phyloP scores from a whole-genome alignment of 192 early-diverging fungal species.

The Radiomyces spectabilis region DNA sequence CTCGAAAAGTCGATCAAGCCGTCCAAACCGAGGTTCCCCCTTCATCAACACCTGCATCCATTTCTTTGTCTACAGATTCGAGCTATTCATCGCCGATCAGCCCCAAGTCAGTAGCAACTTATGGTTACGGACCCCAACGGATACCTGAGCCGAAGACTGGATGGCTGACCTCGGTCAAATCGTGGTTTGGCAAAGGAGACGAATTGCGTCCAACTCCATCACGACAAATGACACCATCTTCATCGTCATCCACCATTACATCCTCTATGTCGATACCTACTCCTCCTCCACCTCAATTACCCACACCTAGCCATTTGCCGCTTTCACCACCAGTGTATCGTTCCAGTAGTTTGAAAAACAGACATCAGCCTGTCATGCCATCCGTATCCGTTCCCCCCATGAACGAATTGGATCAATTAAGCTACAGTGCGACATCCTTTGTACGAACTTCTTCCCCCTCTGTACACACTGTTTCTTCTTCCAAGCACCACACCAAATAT shows the following conservation, averaged over 20 bases:
- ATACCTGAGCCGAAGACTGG: constrained; percentile 1
- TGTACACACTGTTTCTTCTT: too few species aligned
- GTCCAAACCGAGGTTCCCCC: neutral
- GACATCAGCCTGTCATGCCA: too few species aligned
- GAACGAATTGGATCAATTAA: too few species aligned
- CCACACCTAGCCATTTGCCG: too few species aligned
- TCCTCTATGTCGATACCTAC: neutral
- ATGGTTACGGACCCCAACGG: constrained; percentile 5
- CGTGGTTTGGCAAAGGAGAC: constrained; percentile 30
- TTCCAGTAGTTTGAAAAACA: too few species aligned
- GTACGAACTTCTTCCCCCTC: too few species aligned
- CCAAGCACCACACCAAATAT: too few species aligned
- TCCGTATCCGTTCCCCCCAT: too few species aligned
- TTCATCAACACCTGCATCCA: constrained; percentile 3
- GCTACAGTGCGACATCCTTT: too few species aligned
- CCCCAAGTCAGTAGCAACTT: constrained; percentile 9
- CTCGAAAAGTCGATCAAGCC: neutral
- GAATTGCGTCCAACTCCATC: too few species aligned
- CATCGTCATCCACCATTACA: neutral
- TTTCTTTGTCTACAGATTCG: neutral
- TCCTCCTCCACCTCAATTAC: too few species aligned
- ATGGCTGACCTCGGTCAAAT: constrained; percentile 24
- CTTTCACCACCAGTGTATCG: too few species aligned
- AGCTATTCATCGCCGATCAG: neutral
- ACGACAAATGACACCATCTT: neutral